Evolutionary conservation across 495 filamentous ascomycete genomes (phyloP).

Genomic region (Penicillium chermesinum): DNA sequence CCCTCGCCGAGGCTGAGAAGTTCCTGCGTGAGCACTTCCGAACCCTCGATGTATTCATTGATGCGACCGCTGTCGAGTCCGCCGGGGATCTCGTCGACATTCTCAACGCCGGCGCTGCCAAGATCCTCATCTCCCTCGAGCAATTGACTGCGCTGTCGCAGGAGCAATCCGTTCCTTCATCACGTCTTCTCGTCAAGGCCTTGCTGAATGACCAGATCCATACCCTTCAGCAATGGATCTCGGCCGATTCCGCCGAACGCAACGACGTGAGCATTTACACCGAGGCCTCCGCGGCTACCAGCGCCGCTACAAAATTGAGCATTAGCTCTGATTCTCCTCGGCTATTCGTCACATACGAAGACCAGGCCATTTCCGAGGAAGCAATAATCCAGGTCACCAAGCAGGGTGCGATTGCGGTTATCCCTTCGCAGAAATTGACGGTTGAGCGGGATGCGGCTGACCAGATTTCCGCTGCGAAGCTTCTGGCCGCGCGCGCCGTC

Average conservation of each 20-base stretch:
- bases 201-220: constrained; percentile 32
- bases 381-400: constrained; percentile 48
- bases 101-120: constrained; percentile 81
- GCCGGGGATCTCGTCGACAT: constrained; percentile 69
- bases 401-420: constrained; percentile 66
- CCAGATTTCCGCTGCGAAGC: constrained; percentile 59
- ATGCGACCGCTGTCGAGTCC: constrained; percentile 64
- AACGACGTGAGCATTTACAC: constrained; percentile 50
- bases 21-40: constrained; percentile 66
- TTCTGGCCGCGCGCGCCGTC: constrained; percentile 63
- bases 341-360: constrained; percentile 31
- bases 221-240: constrained; percentile 33
- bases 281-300: constrained; percentile 46
- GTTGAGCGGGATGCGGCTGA: constrained; percentile 52
- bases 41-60: constrained; percentile 64
- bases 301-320: constrained; percentile 37
- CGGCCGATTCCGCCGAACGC: constrained; percentile 41
- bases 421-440: constrained; percentile 67
- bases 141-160: constrained; percentile 52
- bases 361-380: constrained; percentile 35
- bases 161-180: constrained; percentile 52
- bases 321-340: constrained; percentile 36
- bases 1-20: constrained; percentile 54
- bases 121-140: constrained; percentile 71
- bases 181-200: constrained; percentile 50